These are phyloP conservation scores for Pyrrhoderma lamaoense DNA, from an alignment of 1,284 basidiomycete genomes.

Conservation along the genomic window DNA sequence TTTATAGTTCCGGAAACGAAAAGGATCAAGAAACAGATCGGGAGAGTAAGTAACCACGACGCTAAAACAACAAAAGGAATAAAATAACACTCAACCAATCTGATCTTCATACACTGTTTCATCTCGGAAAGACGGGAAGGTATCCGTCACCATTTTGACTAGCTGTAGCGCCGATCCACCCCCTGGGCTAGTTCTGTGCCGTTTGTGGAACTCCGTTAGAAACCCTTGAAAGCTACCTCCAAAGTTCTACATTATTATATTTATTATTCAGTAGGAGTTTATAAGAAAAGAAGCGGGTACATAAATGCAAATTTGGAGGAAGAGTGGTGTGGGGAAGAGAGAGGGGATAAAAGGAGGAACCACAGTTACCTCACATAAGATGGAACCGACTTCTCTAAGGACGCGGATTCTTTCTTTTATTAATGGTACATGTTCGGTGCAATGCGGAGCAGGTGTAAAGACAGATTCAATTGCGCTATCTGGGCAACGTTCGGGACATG, in stretches of 20 bases:
- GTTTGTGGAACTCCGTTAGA: slow-evolving; percentile 50
- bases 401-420: slow-evolving; percentile 59
- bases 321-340: background rate
- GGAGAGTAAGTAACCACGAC: too few relatives aligned
- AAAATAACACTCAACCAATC: slow-evolving; percentile 40
- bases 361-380: slow-evolving; percentile 60
- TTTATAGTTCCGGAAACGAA: too few relatives aligned
- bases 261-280: too few relatives aligned
- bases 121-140: slow-evolving; percentile 73
- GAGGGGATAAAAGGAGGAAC: slow-evolving; percentile 2
- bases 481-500: slow-evolving; percentile 56
- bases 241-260: slow-evolving; percentile 42
- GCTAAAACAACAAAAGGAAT: too few relatives aligned
- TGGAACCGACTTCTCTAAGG: slow-evolving; percentile 64
- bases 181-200: slow-evolving; percentile 33
- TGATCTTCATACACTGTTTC: slow-evolving; percentile 49
- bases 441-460: slow-evolving; percentile 53
- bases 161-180: slow-evolving; percentile 60
- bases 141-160: slow-evolving; percentile 59
- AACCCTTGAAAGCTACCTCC: slow-evolving; percentile 66
- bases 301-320: too few relatives aligned
- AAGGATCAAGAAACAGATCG: too few relatives aligned
- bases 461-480: slow-evolving; percentile 56
- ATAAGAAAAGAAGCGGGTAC: too few relatives aligned
- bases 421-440: slow-evolving; percentile 57